A percentile compares a stretch with the other conserved stretches of the same genome.
These are phyloP conservation scores for Candida sanyaensis DNA, from an alignment of 1,139 yeast genomes.

Conservation along the genomic window DNA sequence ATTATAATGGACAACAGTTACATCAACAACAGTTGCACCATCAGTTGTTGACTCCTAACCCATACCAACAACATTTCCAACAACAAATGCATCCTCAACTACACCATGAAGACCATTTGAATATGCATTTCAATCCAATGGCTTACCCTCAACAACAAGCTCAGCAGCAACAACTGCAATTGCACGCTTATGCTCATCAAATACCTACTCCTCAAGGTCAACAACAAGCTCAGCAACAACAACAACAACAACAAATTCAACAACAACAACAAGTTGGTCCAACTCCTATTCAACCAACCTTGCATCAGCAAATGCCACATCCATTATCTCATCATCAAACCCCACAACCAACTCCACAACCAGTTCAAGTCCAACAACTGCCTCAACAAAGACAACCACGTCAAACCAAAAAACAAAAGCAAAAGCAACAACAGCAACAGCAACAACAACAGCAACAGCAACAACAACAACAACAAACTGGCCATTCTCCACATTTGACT, in stretches of 20 bases:
- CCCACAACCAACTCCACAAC: conserved; percentile 13
- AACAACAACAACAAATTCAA: conserved; percentile 8
- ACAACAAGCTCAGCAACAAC: conserved; percentile 1
- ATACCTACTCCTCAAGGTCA: conserved; percentile 11
- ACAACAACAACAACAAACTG: conserved; percentile 8
- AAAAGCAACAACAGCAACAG: conserved; percentile 16
- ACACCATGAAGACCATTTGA: conserved; percentile 21
- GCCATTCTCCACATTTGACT: conserved; percentile 12
- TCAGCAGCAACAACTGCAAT: conserved; percentile 18
- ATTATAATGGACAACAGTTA: conserved; percentile 17
- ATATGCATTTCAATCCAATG: conserved; percentile 24
- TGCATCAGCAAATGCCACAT: conserved; percentile 7
- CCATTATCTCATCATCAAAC: conserved; percentile 11
- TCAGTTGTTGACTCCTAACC: conserved; percentile 11
- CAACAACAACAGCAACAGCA: too few species aligned
- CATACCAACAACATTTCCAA: conserved; percentile 13
- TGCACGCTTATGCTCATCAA: conserved; percentile 16
- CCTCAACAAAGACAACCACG: conserved; percentile 12
- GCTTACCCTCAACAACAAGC: conserved; percentile 19
- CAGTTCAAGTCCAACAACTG: conserved; percentile 7
- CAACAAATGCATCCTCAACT: conserved; percentile 12
- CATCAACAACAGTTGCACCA: conserved; percentile 16
- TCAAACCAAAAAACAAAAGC: conserved; percentile 11
- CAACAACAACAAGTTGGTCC: conserved; percentile 6
- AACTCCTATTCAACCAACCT: conserved; percentile 9